These are phyloP conservation scores for Avena insularis DNA, from an alignment of 176 grass and related monocot species.

Conservation along the genomic window DNA sequence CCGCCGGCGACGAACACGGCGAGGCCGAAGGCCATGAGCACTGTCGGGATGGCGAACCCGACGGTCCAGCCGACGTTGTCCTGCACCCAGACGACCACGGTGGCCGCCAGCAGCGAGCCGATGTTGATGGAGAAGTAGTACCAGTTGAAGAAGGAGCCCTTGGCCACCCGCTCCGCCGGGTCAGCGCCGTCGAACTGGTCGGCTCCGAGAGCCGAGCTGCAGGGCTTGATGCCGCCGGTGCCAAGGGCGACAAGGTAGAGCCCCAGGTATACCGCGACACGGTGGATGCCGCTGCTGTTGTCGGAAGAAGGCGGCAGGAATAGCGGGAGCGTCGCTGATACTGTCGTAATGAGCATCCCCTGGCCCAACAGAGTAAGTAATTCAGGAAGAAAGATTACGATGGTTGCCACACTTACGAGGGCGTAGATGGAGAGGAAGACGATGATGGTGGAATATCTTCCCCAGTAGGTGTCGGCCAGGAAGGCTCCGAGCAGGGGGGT, in stretches of 20 bases:
- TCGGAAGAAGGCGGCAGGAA: background rate
- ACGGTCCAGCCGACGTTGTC: slow-evolving; percentile 11
- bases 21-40: background rate
- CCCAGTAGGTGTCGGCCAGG: slow-evolving; percentile 18
- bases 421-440: background rate
- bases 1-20: background rate
- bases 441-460: background rate
- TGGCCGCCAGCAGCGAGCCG: background rate
- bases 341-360: slow-evolving; percentile 18
- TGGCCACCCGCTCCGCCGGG: background rate
- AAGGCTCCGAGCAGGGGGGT: background rate
- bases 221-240: slow-evolving; percentile 1
- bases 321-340: background rate
- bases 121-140: slow-evolving; percentile 15
- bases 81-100: slow-evolving; percentile 4
- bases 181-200: background rate
- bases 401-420: background rate
- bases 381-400: no score
- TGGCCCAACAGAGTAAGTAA: background rate
- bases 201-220: background rate
- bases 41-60: background rate
- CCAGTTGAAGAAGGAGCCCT: slow-evolving; percentile 29
- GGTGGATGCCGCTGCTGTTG: background rate
- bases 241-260: slow-evolving; percentile 1
- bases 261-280: background rate